Conservation (phyloP, 2,329 filamentous ascomycete genomes). For the Lachnellula arida region DNA sequence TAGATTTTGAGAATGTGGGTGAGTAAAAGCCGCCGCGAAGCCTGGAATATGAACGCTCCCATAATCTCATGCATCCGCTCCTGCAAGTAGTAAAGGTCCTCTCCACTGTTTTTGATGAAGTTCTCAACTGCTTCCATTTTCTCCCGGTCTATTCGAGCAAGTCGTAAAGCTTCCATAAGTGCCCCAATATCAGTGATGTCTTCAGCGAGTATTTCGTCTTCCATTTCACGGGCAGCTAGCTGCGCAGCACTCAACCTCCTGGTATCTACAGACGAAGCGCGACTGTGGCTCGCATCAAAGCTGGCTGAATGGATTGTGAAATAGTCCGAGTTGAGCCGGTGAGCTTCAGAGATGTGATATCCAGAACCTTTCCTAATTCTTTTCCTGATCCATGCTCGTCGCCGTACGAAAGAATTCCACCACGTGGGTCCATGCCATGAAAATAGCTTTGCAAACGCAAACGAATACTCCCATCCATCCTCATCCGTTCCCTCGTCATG, state of each 20-base stretch:
- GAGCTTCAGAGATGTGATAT: slow-evolving; percentile 44
- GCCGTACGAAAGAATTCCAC: slow-evolving; percentile 92
- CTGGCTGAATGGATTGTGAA: slow-evolving; percentile 66
- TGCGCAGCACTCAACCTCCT: slow-evolving; percentile 30
- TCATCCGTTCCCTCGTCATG: slow-evolving; percentile 80
- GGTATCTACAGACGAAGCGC: slow-evolving; percentile 23
- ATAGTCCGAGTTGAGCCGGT: slow-evolving; percentile 71
- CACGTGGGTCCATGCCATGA: slow-evolving; percentile 88
- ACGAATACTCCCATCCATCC: slow-evolving; percentile 94
- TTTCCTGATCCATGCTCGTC: slow-evolving; percentile 82
- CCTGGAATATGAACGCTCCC: slow-evolving; percentile 83
- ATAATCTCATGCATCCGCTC: slow-evolving; percentile 76
- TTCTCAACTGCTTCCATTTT: slow-evolving; percentile 79
- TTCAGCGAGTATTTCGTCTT: slow-evolving; percentile 45
- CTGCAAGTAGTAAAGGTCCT: slow-evolving; percentile 73
- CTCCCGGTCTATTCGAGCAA: slow-evolving; percentile 78
- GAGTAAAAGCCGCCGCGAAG: slow-evolving; percentile 73
- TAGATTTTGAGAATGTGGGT: slow-evolving; percentile 62
- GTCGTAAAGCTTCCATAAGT: slow-evolving; percentile 63
- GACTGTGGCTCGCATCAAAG: slow-evolving; percentile 39
- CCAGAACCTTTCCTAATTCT: slow-evolving; percentile 57
- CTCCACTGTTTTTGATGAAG: slow-evolving; percentile 72
- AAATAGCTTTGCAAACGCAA: slow-evolving; percentile 70
- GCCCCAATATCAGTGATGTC: slow-evolving; percentile 53
- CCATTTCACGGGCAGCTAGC: slow-evolving; percentile 25